Evolutionary conservation across 2,329 filamentous ascomycete genomes (phyloP), one percentile per base, ranked within the genome.

Genomic region (Colletotrichum liaoningense): DNA sequence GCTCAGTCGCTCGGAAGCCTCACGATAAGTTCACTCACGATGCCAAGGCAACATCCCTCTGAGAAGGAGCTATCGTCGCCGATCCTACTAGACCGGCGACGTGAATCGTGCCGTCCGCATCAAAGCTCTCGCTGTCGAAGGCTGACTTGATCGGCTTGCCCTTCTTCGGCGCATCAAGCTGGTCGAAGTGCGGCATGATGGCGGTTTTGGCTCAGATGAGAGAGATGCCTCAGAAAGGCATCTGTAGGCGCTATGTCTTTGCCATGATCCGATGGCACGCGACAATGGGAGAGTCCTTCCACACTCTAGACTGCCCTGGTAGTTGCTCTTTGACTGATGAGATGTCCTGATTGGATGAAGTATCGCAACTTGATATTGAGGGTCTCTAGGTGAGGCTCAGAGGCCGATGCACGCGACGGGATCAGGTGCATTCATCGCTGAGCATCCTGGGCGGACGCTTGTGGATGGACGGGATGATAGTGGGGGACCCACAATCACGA

Each of bases 31-130:
- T 74, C 8, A 84, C 88, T 83, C 79, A 90, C 88, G 95, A 97
- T 67, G 95, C 96, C 75, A 98, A 87, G 46, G 96, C 95, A 69
- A 98, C 91, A 84, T 98, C 96, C 78, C 96, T 90, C 62, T 96
- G 95, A 74, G 93, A 95, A 2, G 95, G 95, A 24, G 95, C 97
- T 83, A 98, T 98, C 73, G 95, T 96, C 77, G 96, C 95, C 6
- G 96, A 97, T 60, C 95, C 95, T 65, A 98, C 94, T 26, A 90
- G 83, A n/a, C 89, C 89, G 75, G 95, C 93, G 64, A 98, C 93
- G 78, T 94, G 92, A 77, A 98, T 95, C 1, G 93, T 94, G 65
- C 93, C 93, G 83, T 97, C 93, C 75, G 93, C 90, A 77, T 95
- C 94, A 78, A 98, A 98, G 42, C 94, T 97, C 67, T 94, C 92